Evolutionary conservation across 768 basidiomycete species (phyloP), one percentile per base, ranked within the genome.

Genomic region (Auriscalpium vulgare): DNA sequence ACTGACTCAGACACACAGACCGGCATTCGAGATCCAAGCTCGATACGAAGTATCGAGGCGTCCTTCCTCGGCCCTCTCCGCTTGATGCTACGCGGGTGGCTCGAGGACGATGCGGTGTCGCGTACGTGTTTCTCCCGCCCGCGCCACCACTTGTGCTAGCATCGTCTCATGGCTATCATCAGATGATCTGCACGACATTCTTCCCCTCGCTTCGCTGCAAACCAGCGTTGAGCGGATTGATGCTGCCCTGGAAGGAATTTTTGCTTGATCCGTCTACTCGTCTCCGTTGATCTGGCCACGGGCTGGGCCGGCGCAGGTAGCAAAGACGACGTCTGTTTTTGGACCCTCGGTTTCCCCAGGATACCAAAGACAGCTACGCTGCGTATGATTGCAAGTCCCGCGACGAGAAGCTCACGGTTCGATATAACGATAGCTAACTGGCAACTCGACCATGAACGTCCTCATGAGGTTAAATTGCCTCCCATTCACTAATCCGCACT

Each of bases 1-100:
- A 29, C 29, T 29, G 29, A 29, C 29, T 29, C 29, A 29, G 7
- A 29, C 29, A 35, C 36, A 23, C 56, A 71, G 70, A 70, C 68
- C 1, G 69, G 70, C 5, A 62, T 71, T 11, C 62, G 69, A 47
- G 63, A 68, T 37, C 19, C 46, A 14, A 56, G 57, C 38, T 51
- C 58, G 21, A 44, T 63, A 2, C 35, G 37, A 13, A 56, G 47
- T 43, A 51, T 67, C 11, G 51, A 62, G 37, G 35, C 37, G 11
- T 47, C 56, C 17, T 47, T 68, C 14, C 36, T 69, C 13, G n/a
- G 17, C 0, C 65, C 66, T 1, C 43, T 69, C 16, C 54, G 57
- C 7, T 10, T 23, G 4, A 53, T 53, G 10, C 16, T 68, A 10
- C 38, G 40, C 9, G 37, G 4, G 11, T 69, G 66, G 66, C 48